Base-by-base conservation (phyloP, 176 grass and related monocot species). In the Triticum urartu region DNA sequence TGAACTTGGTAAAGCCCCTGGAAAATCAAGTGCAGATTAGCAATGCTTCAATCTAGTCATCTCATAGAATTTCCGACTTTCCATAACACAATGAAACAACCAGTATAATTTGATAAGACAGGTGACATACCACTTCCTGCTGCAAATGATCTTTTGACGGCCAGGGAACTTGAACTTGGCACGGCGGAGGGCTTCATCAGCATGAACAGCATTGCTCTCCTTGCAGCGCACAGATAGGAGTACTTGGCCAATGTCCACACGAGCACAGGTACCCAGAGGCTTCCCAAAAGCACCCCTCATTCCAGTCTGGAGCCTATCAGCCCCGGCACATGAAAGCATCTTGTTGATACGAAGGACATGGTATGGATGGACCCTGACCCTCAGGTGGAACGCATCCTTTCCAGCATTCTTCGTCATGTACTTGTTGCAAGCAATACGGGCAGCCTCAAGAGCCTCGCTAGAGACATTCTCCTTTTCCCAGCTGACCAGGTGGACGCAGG, bases 311-410 rank as follows among this genome's bases (percentile, higher is more conserved):
- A 90, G 88, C 60, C 88, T 50, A 87, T 86, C 88, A 69, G 83
- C 82, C 36, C 88, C 83, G 13, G 88, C 84, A 82, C 83, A 90
- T 30, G 84, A 90, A 81, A 90, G 88, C 88, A 86, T 90, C 83
- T 90, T 90, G 88, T 90, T 86, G 88, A 90, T 90, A 15, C 78
- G 77, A 50, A 87, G 83, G 34, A 90, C 84, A 82, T 90, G 88
- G 84, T 87, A 90, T 2, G 88, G 84, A 17, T 90, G 88, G 22
- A 83, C 88, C 39, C 88, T 75, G 61, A 90, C 84, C 65, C 77
- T 81, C 34, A 87, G 78, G 83, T 90, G 88, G 77, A 90, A 90
- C 38, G 88, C 68, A 47, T 90, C 83, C 83, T 90, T 90, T 3
- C 88, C 89, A 14, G 89, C 72, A 52, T 62, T 64, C 34, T 82